Conservation (phyloP, 164 flowering plant genomes). For the Santalum album region DNA sequence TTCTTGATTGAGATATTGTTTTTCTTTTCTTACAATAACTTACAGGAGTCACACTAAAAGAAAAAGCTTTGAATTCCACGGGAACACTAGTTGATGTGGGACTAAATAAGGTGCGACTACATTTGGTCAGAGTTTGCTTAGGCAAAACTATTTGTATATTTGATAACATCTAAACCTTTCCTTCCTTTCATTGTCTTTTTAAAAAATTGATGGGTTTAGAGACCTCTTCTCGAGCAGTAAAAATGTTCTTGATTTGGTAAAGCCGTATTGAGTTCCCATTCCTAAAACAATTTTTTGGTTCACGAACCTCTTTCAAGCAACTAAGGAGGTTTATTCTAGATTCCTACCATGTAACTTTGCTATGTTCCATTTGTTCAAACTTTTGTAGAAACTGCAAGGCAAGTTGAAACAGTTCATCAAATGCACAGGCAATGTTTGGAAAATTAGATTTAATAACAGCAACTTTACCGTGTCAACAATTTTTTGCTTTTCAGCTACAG, state of each 20-base stretch:
- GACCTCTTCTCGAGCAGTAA: too few relatives aligned
- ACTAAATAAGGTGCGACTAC: conserved; percentile 53
- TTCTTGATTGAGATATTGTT: neutral
- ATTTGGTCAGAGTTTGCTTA: conserved; percentile 1
- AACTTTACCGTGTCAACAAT: too few relatives aligned
- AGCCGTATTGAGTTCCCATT: neutral
- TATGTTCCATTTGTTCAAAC: too few relatives aligned
- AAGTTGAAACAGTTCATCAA: too few relatives aligned
- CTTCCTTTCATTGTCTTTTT: neutral
- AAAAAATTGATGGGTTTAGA: too few relatives aligned
- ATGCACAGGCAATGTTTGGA: too few relatives aligned
- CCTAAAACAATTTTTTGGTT: too few relatives aligned
- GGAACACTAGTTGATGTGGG: conserved; percentile 94
- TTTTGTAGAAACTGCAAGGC: neutral
- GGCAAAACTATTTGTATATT: neutral
- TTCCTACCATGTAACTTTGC: too few relatives aligned
- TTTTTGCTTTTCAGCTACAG: too few relatives aligned
- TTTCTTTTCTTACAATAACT: conserved; percentile 1
- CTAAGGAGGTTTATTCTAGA: too few relatives aligned
- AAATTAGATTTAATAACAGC: too few relatives aligned
- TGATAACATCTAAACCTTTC: neutral
- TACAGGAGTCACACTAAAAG: conserved; percentile 68
- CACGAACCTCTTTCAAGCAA: too few relatives aligned
- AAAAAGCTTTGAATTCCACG: conserved; percentile 31
- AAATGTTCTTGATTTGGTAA: neutral